Conservation (phyloP, 345 rosid genomes). For the Atalantia buxifolia region DNA sequence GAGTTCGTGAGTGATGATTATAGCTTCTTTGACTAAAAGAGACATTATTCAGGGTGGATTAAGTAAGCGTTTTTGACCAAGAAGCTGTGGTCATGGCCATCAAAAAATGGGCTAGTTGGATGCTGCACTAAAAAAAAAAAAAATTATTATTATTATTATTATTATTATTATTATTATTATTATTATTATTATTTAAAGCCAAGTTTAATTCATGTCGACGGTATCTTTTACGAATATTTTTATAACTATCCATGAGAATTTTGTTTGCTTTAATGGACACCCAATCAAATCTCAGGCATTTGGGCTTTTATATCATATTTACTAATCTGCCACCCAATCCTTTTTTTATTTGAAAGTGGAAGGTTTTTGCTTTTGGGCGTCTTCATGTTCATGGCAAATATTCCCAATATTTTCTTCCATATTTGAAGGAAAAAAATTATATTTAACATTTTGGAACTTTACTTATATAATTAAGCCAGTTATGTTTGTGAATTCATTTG, state of each 20-base stretch:
- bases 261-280: not conserved
- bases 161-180: no score
- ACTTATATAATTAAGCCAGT: not conserved
- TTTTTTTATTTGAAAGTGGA: not conserved
- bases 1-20: not conserved
- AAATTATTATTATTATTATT: not conserved
- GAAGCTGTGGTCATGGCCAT: not conserved
- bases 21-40: conserved; percentile 14
- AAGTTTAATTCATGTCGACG: not conserved
- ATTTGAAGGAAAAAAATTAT: not conserved
- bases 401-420: not conserved
- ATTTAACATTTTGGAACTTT: not conserved
- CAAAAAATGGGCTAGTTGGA: not conserved
- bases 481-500: not conserved
- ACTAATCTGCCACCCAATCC: not conserved
- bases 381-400: not conserved
- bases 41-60: not conserved
- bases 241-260: not conserved
- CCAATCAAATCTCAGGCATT: not conserved
- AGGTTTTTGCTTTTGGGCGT: not conserved
- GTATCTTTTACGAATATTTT: not conserved
- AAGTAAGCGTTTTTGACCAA: not conserved
- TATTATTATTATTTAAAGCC: not conserved
- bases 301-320: not conserved
- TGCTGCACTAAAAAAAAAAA: not conserved